Evolutionary conservation across 208 protist genomes (phyloP).

Genomic region (Porcisia hertigi): DNA sequence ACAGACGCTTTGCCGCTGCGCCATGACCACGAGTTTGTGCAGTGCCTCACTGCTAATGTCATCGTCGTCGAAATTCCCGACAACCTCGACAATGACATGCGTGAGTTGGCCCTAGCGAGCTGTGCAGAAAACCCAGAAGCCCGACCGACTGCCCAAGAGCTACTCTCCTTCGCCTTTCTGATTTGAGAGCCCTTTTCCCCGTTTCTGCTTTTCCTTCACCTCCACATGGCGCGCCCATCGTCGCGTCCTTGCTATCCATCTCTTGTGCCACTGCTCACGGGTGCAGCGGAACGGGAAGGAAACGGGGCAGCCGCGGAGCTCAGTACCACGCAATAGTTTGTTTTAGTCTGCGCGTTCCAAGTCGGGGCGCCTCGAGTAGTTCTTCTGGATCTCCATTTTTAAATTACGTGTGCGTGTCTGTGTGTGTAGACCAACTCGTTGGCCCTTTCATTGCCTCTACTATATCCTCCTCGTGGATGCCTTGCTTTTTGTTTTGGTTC

Average conservation of each 20-base stretch:
- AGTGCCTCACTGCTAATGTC: slow-evolving; percentile 48
- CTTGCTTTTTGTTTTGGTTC: too few species aligned
- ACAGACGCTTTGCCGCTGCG: slow-evolving; percentile 36
- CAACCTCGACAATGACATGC: slow-evolving; percentile 50
- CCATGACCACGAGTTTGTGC: slow-evolving; percentile 61
- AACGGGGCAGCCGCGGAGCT: neutral
- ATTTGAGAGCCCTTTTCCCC: slow-evolving; percentile 16
- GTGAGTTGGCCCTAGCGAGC: slow-evolving; percentile 49
- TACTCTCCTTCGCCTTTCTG: slow-evolving; percentile 63
- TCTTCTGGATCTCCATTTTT: slow-evolving; percentile 12
- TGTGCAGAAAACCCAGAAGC: slow-evolving; percentile 51
- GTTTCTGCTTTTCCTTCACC: neutral
- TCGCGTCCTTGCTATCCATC: neutral
- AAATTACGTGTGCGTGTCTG: neutral
- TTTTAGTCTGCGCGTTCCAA: slow-evolving; percentile 12
- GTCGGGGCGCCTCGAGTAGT: neutral
- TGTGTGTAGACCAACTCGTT: neutral
- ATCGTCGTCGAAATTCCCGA: slow-evolving; percentile 65
- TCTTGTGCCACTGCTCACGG: neutral
- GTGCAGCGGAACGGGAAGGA: too few species aligned
- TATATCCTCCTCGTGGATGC: neutral
- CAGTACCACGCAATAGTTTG: neutral
- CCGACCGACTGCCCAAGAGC: slow-evolving; percentile 55
- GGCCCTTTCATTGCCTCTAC: neutral
- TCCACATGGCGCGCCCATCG: neutral